A percentile compares a stretch with the other conserved stretches of the same genome.
Conservation (phyloP, 441 rosid species). For the Eruca vesicaria region DNA sequence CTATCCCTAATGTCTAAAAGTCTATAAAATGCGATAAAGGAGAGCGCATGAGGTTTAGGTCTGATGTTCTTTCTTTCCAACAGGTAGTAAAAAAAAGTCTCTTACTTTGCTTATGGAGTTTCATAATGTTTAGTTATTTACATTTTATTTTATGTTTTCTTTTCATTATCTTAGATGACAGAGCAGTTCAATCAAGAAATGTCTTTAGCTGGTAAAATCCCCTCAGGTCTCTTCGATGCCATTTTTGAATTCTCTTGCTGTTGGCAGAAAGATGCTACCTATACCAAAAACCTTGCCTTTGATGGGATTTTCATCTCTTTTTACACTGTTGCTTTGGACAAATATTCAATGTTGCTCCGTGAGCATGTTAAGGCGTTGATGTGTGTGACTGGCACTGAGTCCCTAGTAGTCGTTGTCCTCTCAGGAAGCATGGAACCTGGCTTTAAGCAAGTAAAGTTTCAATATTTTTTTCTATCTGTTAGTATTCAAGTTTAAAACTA, state of each 20-base stretch:
- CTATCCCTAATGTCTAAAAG: conserved; percentile 68
- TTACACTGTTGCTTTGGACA: conserved; percentile 81
- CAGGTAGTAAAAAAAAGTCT: conserved; percentile 56
- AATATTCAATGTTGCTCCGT: conserved; percentile 71
- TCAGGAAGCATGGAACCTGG: too few relatives aligned
- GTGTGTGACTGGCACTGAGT: too few relatives aligned
- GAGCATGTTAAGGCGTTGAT: conserved; percentile 85
- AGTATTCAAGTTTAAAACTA: too few relatives aligned
- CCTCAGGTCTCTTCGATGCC: conserved; percentile 86
- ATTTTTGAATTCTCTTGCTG: conserved; percentile 86
- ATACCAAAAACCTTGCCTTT: conserved; percentile 85
- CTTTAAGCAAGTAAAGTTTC: too few relatives aligned
- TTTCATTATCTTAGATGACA: conserved; percentile 62
- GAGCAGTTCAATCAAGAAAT: conserved; percentile 95
- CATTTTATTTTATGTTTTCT: background rate
- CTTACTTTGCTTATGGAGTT: too few relatives aligned
- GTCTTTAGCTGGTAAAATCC: conserved; percentile 89
- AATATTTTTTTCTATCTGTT: too few relatives aligned
- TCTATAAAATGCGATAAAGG: conserved; percentile 92
- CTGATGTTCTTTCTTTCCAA: conserved; percentile 84
- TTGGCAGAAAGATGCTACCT: conserved; percentile 96
- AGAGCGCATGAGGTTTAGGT: conserved; percentile 70
- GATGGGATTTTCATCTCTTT: conserved; percentile 88
- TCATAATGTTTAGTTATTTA: background rate
- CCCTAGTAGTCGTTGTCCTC: too few relatives aligned